phyloP scores from a whole-genome alignment of 1,284 basidiomycete species.

The Leucoagaricus sp. region DNA sequence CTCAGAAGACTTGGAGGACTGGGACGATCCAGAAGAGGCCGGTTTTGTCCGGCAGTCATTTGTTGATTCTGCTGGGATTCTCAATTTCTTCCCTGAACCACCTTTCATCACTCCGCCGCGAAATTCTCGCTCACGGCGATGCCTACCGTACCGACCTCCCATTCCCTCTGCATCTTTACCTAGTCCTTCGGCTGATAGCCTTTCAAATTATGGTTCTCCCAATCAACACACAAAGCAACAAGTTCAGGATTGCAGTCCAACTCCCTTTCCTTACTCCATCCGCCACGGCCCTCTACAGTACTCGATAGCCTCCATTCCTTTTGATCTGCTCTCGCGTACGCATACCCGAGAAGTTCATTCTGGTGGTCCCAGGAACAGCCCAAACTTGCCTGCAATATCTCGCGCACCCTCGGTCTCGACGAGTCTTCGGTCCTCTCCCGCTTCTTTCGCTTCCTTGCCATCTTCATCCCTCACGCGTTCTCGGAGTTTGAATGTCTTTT shows the following conservation, averaged over 20 bases:
- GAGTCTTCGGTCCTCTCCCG: background rate
- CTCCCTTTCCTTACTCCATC: background rate
- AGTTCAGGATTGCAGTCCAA: background rate
- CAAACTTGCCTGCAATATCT: background rate
- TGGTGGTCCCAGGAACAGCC: background rate
- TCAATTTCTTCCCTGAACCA: constrained; percentile 5
- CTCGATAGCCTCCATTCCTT: background rate
- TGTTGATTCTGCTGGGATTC: background rate
- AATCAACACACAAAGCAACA: background rate
- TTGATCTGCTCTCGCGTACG: constrained; percentile 1
- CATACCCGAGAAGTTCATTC: background rate
- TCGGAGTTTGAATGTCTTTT: background rate
- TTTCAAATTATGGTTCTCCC: background rate
- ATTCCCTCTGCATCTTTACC: background rate
- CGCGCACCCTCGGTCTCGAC: background rate
- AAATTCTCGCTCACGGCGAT: background rate
- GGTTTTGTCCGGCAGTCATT: constrained; percentile 3
- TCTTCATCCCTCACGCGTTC: background rate
- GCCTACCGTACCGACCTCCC: background rate
- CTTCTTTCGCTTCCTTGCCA: background rate
- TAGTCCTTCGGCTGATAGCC: background rate
- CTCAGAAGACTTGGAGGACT: background rate
- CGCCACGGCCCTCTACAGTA: background rate
- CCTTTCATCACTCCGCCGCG: background rate
- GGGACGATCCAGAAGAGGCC: background rate